Evolutionary conservation across 176 grass and related monocot species (phyloP).

Genomic region (Hyparrhenia diplandra): DNA sequence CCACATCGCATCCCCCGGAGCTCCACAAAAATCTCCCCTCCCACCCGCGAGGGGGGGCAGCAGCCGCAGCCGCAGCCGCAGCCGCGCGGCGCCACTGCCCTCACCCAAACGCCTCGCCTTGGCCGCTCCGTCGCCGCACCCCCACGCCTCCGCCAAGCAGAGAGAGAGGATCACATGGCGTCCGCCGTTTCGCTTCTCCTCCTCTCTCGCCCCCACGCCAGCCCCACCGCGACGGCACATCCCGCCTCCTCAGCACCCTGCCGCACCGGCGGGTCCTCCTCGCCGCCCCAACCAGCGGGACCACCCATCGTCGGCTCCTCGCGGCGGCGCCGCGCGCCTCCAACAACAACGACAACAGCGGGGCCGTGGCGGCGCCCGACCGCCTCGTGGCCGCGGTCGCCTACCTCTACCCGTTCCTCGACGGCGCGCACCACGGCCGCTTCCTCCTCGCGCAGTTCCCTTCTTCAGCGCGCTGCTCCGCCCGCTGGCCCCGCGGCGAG

Average conservation of each 20-base stretch:
- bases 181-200: constrained; percentile 49
- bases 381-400: constrained; percentile 69
- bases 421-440: constrained; percentile 66
- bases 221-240: constrained; percentile 3
- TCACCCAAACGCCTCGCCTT: background rate
- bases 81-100: too few relatives aligned
- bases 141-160: background rate
- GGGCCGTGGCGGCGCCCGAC: constrained; percentile 53
- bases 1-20: constrained; percentile 35
- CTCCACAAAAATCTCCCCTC: constrained; percentile 44
- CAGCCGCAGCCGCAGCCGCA: too few relatives aligned
- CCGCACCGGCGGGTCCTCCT: constrained; percentile 11
- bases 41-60: background rate
- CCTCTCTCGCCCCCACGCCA: constrained; percentile 30
- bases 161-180: constrained; percentile 29
- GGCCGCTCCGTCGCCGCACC: background rate
- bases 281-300: background rate
- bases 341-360: constrained; percentile 57
- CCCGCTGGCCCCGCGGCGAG: constrained; percentile 66
- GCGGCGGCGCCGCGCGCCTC: constrained; percentile 18
- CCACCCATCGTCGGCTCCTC: constrained; percentile 11
- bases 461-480: constrained; percentile 50
- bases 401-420: constrained; percentile 97
- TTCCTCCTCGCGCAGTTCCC: constrained; percentile 62
- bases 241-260: background rate